A percentile compares a stretch with the other conserved stretches of the same genome.
These are phyloP conservation scores for Podaxis sp. DNA, from an alignment of 768 basidiomycete genomes.

Conservation along the genomic window DNA sequence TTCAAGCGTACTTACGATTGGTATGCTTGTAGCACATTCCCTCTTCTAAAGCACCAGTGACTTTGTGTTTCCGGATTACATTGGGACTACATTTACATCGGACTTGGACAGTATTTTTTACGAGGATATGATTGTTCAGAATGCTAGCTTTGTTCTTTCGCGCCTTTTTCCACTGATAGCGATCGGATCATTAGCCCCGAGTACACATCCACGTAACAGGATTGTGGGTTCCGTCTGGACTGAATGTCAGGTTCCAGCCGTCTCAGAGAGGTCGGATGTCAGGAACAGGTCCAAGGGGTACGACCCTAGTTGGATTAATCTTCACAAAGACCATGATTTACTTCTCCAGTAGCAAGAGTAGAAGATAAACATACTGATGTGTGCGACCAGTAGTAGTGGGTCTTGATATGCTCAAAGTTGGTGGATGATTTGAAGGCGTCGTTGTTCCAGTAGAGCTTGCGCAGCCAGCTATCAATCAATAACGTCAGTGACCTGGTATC, in stretches of 20 bases:
- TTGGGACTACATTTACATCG: not conserved
- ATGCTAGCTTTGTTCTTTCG: not conserved
- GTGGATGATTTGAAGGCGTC: constrained; percentile 86
- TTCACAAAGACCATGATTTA: constrained; percentile 25
- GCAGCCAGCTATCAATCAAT: constrained; percentile 59
- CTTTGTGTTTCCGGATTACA: not conserved
- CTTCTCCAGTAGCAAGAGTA: not conserved
- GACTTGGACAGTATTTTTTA: not conserved
- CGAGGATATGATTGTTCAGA: not conserved
- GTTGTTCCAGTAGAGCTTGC: constrained; percentile 89
- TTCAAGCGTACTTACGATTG: not conserved
- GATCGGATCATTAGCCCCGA: not conserved
- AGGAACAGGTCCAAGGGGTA: constrained; percentile 74
- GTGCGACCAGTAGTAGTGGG: constrained; percentile 71
- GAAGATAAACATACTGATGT: constrained; percentile 30
- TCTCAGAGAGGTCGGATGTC: constrained; percentile 59
- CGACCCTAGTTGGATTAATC: constrained; percentile 79
- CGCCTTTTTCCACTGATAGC: not conserved
- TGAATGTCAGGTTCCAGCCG: not conserved
- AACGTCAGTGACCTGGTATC: not conserved
- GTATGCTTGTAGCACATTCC: constrained; percentile 1
- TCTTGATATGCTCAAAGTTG: constrained; percentile 88
- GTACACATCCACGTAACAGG: not conserved
- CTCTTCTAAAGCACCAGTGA: not conserved
- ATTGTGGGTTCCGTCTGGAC: not conserved